Conservation (phyloP, 2,329 filamentous ascomycete genomes). For the Pleoardoris graminearum region DNA sequence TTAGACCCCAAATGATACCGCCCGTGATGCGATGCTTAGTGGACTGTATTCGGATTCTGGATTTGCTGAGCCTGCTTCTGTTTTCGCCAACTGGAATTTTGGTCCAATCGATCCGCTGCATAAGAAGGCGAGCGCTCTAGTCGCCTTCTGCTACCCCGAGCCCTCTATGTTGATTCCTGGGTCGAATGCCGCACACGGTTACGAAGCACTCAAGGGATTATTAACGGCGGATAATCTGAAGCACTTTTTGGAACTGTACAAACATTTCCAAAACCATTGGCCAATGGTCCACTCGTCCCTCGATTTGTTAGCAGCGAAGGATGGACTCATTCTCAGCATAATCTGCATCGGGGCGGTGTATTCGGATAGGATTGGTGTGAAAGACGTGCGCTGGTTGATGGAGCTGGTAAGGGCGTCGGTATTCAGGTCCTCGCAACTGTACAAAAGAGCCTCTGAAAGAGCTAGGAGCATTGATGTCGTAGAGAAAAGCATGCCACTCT, state of each 20-base stretch:
- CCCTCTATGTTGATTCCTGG: conserved; percentile 26
- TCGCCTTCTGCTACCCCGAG: conserved; percentile 58
- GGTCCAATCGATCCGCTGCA: conserved; percentile 50
- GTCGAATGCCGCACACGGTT: conserved; percentile 51
- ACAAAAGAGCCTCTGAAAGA: conserved; percentile 45
- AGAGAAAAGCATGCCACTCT: conserved; percentile 44
- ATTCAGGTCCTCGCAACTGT: conserved; percentile 59
- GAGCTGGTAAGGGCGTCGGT: conserved; percentile 64
- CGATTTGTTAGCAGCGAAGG: conserved; percentile 66
- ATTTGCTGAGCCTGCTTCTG: conserved; percentile 46
- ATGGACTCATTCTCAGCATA: conserved; percentile 69
- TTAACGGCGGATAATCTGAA: conserved; percentile 70
- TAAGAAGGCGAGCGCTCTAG: conserved; percentile 50
- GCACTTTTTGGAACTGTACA: conserved; percentile 71
- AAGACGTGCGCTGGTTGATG: conserved; percentile 69
- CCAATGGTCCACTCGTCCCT: conserved; percentile 74
- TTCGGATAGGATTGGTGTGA: conserved; percentile 63
- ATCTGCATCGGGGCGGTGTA: conserved; percentile 76
- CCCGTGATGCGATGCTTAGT: conserved; percentile 54
- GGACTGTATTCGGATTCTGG: conserved; percentile 52
- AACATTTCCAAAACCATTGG: conserved; percentile 74
- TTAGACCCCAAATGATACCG: conserved; percentile 49
- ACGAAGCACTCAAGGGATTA: conserved; percentile 58
- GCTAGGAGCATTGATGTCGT: conserved; percentile 43
- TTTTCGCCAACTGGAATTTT: conserved; percentile 49